Evolutionary conservation across 129 eudicot genomes (phyloP).

Genomic region (Flaveria trinervia): DNA sequence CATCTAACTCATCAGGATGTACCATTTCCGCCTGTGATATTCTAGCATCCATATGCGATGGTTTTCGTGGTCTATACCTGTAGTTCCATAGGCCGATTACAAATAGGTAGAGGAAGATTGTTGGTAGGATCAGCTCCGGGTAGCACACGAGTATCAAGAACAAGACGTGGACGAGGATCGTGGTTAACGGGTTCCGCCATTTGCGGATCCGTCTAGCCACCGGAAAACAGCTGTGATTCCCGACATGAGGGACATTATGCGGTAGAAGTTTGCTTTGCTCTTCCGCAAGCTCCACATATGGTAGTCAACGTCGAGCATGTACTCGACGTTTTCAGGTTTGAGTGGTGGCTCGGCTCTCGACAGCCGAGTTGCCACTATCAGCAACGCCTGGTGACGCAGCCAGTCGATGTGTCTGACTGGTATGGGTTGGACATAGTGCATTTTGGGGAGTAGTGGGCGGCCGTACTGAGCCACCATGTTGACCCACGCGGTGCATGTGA

Average conservation of each 20-base stretch:
- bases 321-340: constrained; percentile 69
- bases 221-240: constrained; percentile 52
- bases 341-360: constrained; percentile 89
- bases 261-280: constrained; percentile 86
- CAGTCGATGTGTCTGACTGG: constrained; percentile 80
- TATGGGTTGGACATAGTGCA: constrained; percentile 87
- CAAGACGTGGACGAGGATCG: constrained; percentile 70
- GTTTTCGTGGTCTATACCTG: constrained; percentile 67
- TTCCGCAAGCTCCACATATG: constrained; percentile 80
- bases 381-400: constrained; percentile 91
- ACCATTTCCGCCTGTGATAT: constrained; percentile 76
- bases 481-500: constrained; percentile 84
- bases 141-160: constrained; percentile 79
- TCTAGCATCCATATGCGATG: constrained; percentile 94
- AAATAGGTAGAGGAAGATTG: constrained; percentile 81
- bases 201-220: constrained; percentile 67
- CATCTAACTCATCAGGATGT: constrained; percentile 80
- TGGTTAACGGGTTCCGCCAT: constrained; percentile 85
- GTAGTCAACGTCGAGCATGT: constrained; percentile 86
- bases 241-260: constrained; percentile 69
- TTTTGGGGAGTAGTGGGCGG: constrained; percentile 83
- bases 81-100: constrained; percentile 90
- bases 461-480: constrained; percentile 86
- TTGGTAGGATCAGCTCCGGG: constrained; percentile 84
- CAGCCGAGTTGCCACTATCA: constrained; percentile 68